These are phyloP conservation scores for Calocybe gambosa DNA, from an alignment of 1,284 basidiomycete species.

Conservation along the genomic window DNA sequence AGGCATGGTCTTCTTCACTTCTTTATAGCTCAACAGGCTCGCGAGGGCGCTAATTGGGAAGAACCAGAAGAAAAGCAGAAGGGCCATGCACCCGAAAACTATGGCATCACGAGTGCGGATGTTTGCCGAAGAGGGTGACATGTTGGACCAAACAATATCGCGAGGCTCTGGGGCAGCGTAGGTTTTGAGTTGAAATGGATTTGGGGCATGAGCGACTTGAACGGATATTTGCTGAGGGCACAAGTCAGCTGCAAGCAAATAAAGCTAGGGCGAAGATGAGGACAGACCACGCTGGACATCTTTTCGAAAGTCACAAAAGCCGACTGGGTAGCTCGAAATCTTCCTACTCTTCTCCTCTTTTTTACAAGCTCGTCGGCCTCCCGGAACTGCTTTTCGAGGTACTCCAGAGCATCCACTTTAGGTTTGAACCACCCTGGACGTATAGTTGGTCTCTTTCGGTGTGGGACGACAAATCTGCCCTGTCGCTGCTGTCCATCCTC, in stretches of 20 bases:
- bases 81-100: constrained; percentile 60
- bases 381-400: constrained; percentile 72
- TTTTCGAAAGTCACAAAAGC: constrained; percentile 98
- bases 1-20: constrained; percentile 86
- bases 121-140: constrained; percentile 57
- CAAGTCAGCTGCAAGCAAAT: constrained; percentile 1
- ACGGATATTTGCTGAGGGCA: constrained; percentile 76
- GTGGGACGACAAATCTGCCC: constrained; percentile 61
- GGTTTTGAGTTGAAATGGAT: constrained; percentile 62
- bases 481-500: constrained; percentile 42
- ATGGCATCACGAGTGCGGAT: constrained; percentile 62
- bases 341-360: constrained; percentile 56
- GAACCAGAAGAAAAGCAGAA: constrained; percentile 82
- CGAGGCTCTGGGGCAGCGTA: constrained; percentile 88
- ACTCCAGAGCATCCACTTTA: constrained; percentile 83
- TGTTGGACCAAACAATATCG: constrained; percentile 93
- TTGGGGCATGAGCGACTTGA: constrained; percentile 77
- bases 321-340: constrained; percentile 73
- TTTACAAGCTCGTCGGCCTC: constrained; percentile 78
- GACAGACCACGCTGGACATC: constrained; percentile 81
- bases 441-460: constrained; percentile 64
- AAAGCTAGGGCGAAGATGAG: not conserved
- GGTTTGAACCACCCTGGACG: constrained; percentile 60
- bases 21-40: constrained; percentile 81
- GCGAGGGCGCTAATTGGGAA: constrained; percentile 85